Conservation (phyloP, 2,329 filamentous ascomycete genomes). For the Geosmithia morbida region DNA sequence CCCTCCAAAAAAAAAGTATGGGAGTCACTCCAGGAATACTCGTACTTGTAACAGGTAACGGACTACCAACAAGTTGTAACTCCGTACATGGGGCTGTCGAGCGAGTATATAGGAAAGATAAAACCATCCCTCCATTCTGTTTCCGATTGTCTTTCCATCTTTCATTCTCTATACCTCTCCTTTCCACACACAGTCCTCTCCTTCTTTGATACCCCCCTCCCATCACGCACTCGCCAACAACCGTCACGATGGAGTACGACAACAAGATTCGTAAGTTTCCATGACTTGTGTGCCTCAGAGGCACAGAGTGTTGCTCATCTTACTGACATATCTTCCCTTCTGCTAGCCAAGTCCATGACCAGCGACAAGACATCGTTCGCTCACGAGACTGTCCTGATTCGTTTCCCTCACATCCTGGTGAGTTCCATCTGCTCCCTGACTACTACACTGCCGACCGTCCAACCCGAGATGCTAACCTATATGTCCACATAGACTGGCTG, state of each 20-base stretch:
- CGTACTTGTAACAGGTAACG: not conserved
- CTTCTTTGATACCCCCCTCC: not conserved
- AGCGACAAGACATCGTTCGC: slow-evolving; percentile 79
- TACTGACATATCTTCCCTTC: not conserved
- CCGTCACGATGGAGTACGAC: slow-evolving; percentile 51
- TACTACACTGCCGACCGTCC: too few species aligned
- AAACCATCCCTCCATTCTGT: not conserved
- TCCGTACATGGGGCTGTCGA: not conserved
- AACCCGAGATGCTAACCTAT: not conserved
- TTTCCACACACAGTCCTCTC: not conserved
- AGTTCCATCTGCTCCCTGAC: slow-evolving; percentile 16
- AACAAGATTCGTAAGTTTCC: slow-evolving; percentile 51
- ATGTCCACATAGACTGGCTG: slow-evolving; percentile 56
- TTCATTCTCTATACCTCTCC: not conserved
- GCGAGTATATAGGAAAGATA: not conserved
- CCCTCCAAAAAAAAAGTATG: not conserved
- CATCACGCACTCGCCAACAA: not conserved
- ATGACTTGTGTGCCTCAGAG: not conserved
- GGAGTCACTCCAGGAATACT: too few species aligned
- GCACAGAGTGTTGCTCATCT: not conserved
- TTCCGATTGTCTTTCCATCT: not conserved
- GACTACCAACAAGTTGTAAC: not conserved
- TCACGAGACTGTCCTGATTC: slow-evolving; percentile 65
- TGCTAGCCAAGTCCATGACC: slow-evolving; percentile 49
- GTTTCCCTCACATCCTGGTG: slow-evolving; percentile 91